A percentile compares a stretch with the other conserved stretches of the same genome.
These are phyloP conservation scores for Neurospora sp. DNA, from an alignment of 495 filamentous ascomycete genomes.

Conservation along the genomic window DNA sequence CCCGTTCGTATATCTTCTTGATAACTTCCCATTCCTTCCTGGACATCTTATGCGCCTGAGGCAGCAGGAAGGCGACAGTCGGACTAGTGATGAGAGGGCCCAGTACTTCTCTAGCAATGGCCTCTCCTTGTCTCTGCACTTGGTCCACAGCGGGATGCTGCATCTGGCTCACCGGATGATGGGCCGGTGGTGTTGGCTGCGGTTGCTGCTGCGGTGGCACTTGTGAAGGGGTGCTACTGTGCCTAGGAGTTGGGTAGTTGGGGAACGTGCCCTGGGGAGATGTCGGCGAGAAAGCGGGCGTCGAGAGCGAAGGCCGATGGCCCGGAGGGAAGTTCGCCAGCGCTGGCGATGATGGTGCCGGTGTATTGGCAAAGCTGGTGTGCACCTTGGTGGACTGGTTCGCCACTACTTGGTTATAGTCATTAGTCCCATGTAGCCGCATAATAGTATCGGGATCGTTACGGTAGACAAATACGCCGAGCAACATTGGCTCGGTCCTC, in stretches of 20 bases:
- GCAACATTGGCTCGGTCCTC: conserved; percentile 57
- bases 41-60: conserved; percentile 53
- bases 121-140: conserved; percentile 32
- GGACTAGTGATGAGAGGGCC: conserved; percentile 49
- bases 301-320: conserved; percentile 29
- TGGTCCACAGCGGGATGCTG: conserved; percentile 1
- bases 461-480: conserved; percentile 69
- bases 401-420: conserved; percentile 15
- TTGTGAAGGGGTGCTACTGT: conserved; percentile 24
- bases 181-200: conserved; percentile 19
- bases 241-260: conserved; percentile 19
- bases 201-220: conserved; percentile 9
- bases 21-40: conserved; percentile 55
- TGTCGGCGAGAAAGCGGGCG: conserved; percentile 39
- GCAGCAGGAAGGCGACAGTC: conserved; percentile 56
- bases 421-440: conserved; percentile 25
- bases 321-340: conserved; percentile 8
- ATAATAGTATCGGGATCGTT: conserved; percentile 34
- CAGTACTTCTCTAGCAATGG: conserved; percentile 46
- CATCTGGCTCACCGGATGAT: conserved; percentile 7
- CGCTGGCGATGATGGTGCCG: conserved; percentile 16
- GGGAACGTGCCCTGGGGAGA: conserved; percentile 34
- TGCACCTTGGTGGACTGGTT: conserved; percentile 1
- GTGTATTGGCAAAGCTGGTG: conserved; percentile 11
- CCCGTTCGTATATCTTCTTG: conserved; percentile 44